Conservation (phyloP, 805 yeast genomes). For the Maudiozyma pseudohumilis region DNA sequence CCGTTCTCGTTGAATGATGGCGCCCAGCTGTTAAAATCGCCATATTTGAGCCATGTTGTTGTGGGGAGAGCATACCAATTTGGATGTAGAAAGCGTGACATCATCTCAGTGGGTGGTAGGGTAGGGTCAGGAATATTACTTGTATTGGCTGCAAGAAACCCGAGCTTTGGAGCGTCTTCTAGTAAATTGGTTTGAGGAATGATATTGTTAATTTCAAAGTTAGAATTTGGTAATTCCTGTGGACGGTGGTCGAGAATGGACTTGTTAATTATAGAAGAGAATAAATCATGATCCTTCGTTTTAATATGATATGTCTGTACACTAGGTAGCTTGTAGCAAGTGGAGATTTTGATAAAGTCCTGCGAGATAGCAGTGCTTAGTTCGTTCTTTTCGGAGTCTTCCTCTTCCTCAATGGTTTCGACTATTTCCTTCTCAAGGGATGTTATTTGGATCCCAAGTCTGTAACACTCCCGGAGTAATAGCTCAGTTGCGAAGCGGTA, state of each 20-base stretch:
- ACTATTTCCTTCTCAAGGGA: constrained; percentile 8
- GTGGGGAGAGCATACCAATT: constrained; percentile 57
- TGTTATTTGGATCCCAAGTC: constrained; percentile 30
- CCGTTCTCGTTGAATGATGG: constrained; percentile 55
- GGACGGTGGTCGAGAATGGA: constrained; percentile 71
- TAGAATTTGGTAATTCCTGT: constrained; percentile 53
- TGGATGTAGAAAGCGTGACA: constrained; percentile 47
- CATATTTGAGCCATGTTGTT: constrained; percentile 53
- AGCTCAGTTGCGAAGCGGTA: constrained; percentile 55
- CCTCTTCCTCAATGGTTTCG: constrained; percentile 13
- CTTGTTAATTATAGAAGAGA: constrained; percentile 59
- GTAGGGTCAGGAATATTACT: constrained; percentile 41
- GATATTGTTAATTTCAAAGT: constrained; percentile 53
- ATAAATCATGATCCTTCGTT: constrained; percentile 64
- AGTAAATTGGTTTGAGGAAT: constrained; percentile 40
- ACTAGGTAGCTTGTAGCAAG: constrained; percentile 39
- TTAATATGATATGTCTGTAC: constrained; percentile 57
- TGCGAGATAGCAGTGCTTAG: constrained; percentile 36
- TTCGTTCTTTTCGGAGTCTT: constrained; percentile 19
- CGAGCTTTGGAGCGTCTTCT: constrained; percentile 34
- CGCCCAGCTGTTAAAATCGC: constrained; percentile 46
- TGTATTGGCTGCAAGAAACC: constrained; percentile 37
- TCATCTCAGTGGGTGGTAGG: constrained; percentile 42
- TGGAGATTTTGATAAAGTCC: constrained; percentile 54
- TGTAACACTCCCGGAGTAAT: constrained; percentile 49